These are phyloP conservation scores for Chiua sp. DNA, from an alignment of 1,284 basidiomycete genomes.

Conservation along the genomic window DNA sequence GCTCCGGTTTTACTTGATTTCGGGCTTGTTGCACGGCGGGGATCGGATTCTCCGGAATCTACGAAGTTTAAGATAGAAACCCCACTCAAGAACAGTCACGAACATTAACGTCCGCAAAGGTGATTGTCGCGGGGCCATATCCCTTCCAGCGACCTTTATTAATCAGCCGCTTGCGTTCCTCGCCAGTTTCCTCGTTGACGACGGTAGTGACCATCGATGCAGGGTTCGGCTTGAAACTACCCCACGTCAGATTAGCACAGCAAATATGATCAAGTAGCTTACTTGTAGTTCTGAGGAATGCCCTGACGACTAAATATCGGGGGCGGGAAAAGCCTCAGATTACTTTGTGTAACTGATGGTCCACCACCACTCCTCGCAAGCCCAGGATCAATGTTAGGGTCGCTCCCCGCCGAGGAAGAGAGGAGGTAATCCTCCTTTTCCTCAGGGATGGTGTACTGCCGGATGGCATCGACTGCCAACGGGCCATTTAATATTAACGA, in stretches of 20 bases:
- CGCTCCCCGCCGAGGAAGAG: conserved; percentile 28
- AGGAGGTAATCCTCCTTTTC: conserved; percentile 68
- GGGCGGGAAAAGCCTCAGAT: conserved; percentile 79
- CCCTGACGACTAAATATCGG: conserved; percentile 83
- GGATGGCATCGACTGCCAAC: conserved; percentile 70
- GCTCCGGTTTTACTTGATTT: conserved; percentile 58
- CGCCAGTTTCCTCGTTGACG: conserved; percentile 76
- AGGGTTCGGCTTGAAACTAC: conserved; percentile 78
- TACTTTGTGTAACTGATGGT: conserved; percentile 45
- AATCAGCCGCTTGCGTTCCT: conserved; percentile 79
- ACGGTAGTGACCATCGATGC: conserved; percentile 70
- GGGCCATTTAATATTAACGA: conserved; percentile 2
- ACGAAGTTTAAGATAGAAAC: conserved; percentile 4
- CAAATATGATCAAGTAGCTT: conserved; percentile 2
- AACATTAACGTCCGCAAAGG: conserved; percentile 68
- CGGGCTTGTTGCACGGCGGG: conserved; percentile 58
- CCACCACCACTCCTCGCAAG: conserved; percentile 18
- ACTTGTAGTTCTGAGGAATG: conserved; percentile 84
- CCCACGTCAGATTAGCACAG: neutral
- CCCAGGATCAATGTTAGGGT: conserved; percentile 44
- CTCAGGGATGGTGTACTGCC: conserved; percentile 67
- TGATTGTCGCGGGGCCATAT: conserved; percentile 71
- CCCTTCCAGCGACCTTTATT: conserved; percentile 84
- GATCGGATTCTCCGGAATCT: conserved; percentile 74
- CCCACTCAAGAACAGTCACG: conserved; percentile 13